phyloP scores from a whole-genome alignment of 371 early-diverging fungal species.

The Mucor mucedo region DNA sequence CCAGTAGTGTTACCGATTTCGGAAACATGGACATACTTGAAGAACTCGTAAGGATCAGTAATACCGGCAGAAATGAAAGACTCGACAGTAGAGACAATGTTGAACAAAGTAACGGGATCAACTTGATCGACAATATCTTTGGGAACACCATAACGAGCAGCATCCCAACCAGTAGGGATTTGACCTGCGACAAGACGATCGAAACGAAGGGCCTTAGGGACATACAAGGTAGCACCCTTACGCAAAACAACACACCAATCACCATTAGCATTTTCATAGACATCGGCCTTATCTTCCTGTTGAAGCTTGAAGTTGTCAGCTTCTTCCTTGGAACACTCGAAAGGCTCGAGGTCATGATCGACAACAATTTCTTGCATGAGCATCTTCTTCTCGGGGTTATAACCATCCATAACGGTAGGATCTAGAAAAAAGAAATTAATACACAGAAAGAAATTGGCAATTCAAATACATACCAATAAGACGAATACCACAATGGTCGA shows the following conservation, averaged over 20 bases:
- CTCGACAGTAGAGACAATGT: conserved; percentile 92
- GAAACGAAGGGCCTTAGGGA: conserved; percentile 94
- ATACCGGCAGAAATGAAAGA: conserved; percentile 92
- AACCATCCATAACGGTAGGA: conserved; percentile 88
- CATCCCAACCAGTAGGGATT: conserved; percentile 95
- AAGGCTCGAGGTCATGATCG: conserved; percentile 90
- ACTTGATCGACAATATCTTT: conserved; percentile 92
- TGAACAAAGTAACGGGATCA: conserved; percentile 88
- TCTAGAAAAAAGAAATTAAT: conserved; percentile 39
- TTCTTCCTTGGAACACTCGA: conserved; percentile 92
- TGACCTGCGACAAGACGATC: conserved; percentile 96
- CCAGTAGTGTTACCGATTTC: conserved; percentile 94
- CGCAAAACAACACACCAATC: conserved; percentile 83
- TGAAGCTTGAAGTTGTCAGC: conserved; percentile 88
- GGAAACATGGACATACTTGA: conserved; percentile 94
- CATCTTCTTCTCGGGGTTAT: conserved; percentile 90
- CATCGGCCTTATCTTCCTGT: conserved; percentile 88
- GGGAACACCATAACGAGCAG: conserved; percentile 93
- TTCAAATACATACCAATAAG: conserved; percentile 72
- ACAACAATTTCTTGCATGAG: conserved; percentile 92
- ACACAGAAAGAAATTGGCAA: background rate
- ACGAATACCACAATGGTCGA: conserved; percentile 95
- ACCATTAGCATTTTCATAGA: conserved; percentile 69
- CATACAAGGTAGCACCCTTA: conserved; percentile 87
- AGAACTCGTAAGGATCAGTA: conserved; percentile 97